Evolutionary conservation across 148 eudicot genomes (phyloP).

Genomic region (Rhododendron molle): DNA sequence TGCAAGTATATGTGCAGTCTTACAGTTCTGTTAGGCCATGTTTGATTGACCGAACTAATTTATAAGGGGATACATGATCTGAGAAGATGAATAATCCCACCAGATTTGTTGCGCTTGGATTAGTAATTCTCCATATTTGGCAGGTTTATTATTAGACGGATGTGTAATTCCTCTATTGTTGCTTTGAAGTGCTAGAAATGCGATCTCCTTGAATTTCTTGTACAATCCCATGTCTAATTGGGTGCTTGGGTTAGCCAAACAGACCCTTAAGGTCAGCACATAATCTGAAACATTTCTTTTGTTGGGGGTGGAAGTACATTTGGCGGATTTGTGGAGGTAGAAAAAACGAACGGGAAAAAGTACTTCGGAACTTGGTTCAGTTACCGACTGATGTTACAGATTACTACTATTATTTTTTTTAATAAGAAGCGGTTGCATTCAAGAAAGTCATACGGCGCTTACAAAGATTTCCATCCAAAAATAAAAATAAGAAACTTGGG

Average conservation of each 20-base stretch:
- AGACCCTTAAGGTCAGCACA: not conserved
- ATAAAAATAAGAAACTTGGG: too few relatives aligned
- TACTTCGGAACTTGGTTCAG: not conserved
- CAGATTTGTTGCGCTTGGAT: not conserved
- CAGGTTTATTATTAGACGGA: not conserved
- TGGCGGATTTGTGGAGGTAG: not conserved
- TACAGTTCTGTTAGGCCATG: not conserved
- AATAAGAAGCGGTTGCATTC: too few relatives aligned
- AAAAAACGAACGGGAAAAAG: not conserved
- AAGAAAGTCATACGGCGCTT: too few relatives aligned
- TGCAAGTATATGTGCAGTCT: not conserved
- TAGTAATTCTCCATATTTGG: not conserved
- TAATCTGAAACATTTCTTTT: not conserved
- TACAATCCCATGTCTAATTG: not conserved
- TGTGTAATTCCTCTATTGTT: not conserved
- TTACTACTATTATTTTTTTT: too few relatives aligned
- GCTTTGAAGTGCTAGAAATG: not conserved
- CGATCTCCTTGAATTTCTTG: not conserved
- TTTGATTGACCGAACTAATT: not conserved
- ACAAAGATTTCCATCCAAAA: too few relatives aligned
- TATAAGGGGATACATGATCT: not conserved
- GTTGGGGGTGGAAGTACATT: not conserved
- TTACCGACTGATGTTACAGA: not conserved
- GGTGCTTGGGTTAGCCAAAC: not conserved
- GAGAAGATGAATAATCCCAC: not conserved